Percentiles rank a stretch among this genome's conserved stretches.
These are phyloP conservation scores for Brassica rapa DNA, from an alignment of 345 rosid species.

Conservation along the genomic window DNA sequence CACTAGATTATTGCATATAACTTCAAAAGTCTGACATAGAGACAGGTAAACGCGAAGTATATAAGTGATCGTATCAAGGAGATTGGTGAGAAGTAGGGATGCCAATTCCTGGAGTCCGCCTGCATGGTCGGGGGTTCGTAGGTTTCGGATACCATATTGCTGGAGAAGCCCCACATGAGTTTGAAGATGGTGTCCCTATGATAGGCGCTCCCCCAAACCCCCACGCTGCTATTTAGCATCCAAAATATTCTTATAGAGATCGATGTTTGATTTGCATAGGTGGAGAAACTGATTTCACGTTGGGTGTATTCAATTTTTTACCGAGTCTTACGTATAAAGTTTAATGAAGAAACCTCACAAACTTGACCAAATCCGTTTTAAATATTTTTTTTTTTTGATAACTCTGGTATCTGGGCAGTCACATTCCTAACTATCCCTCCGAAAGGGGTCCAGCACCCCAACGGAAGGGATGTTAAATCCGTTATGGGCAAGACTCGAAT, in stretches of 20 bases:
- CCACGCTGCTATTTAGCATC: not conserved
- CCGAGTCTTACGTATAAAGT: not conserved
- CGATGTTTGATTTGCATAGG: not conserved
- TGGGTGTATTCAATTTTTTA: not conserved
- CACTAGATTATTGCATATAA: not conserved
- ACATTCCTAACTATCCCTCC: too few relatives aligned
- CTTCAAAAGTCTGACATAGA: not conserved
- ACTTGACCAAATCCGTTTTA: not conserved
- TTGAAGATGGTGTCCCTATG: not conserved
- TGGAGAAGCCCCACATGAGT: slow-evolving; percentile 5
- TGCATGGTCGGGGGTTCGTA: not conserved
- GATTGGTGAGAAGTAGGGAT: not conserved
- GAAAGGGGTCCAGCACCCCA: too few relatives aligned
- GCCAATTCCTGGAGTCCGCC: slow-evolving; percentile 8
- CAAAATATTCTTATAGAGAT: not conserved
- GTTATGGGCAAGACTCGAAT: too few relatives aligned
- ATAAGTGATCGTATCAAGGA: not conserved
- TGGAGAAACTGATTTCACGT: not conserved
- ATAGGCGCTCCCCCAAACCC: not conserved
- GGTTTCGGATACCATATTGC: slow-evolving; percentile 1
- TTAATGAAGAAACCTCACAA: not conserved
- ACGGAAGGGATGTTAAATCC: too few relatives aligned
- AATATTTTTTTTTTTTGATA: too few relatives aligned
- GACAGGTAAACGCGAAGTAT: not conserved
- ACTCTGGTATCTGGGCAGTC: too few relatives aligned